These are phyloP conservation scores for Berberis vulgaris DNA, from an alignment of 164 flowering plant species.

Conservation along the genomic window DNA sequence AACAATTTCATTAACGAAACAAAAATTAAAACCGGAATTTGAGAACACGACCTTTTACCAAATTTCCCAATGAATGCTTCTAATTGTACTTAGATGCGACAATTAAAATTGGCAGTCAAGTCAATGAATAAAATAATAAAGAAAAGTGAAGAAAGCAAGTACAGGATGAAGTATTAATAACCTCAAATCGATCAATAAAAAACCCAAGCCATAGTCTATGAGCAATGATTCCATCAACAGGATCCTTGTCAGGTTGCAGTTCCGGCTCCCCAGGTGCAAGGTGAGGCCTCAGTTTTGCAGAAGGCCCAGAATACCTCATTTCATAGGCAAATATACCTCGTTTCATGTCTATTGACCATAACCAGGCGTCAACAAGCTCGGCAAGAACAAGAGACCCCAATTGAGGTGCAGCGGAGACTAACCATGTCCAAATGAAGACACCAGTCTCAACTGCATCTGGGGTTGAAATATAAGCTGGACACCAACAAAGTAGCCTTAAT, in stretches of 20 bases:
- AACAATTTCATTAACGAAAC: too few species aligned
- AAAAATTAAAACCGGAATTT: too few species aligned
- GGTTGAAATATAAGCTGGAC: slow-evolving; percentile 96
- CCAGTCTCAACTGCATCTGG: slow-evolving; percentile 98
- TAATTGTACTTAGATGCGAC: not conserved
- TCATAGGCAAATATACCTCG: slow-evolving; percentile 92
- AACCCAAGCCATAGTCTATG: slow-evolving; percentile 98
- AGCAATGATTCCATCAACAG: slow-evolving; percentile 89
- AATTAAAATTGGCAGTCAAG: not conserved
- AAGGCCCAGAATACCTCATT: slow-evolving; percentile 65
- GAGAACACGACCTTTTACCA: too few species aligned
- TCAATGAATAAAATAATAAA: not conserved
- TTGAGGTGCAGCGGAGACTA: slow-evolving; percentile 95
- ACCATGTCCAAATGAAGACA: slow-evolving; percentile 96
- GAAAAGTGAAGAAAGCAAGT: not conserved
- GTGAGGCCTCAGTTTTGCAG: slow-evolving; percentile 90
- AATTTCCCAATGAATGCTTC: too few species aligned
- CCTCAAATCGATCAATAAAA: slow-evolving; percentile 97
- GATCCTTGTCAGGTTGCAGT: slow-evolving; percentile 53
- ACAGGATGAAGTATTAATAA: slow-evolving; percentile 11
- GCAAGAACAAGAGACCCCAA: slow-evolving; percentile 89
- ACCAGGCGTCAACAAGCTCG: slow-evolving; percentile 99
- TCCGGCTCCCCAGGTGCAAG: slow-evolving; percentile 93
- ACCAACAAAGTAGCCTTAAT: slow-evolving; percentile 97
- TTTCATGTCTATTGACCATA: slow-evolving; percentile 96